Percentiles rank a stretch among this genome's conserved stretches.
These are phyloP conservation scores for Podaxis sp. DNA, from an alignment of 768 basidiomycete genomes.

Conservation along the genomic window DNA sequence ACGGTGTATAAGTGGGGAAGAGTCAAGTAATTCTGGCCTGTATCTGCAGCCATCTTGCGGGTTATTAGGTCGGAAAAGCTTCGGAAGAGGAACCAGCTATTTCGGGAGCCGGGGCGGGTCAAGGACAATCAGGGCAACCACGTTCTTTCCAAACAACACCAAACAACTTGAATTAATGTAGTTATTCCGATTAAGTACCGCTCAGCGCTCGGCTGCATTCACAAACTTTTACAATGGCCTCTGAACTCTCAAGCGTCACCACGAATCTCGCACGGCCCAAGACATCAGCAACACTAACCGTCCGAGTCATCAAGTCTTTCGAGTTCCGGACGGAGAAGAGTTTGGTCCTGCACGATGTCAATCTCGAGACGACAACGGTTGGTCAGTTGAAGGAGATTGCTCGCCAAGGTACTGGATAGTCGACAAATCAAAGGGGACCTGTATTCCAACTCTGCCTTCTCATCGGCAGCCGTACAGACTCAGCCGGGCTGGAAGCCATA, in stretches of 20 bases:
- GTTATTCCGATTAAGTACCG: not conserved
- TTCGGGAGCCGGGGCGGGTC: not conserved
- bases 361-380: constrained; percentile 80
- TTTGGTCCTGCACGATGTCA: constrained; percentile 78
- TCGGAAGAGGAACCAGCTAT: not conserved
- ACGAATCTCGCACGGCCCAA: constrained; percentile 68
- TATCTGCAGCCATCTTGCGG: not conserved
- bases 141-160: not conserved
- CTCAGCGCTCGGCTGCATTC: not conserved
- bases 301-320: constrained; percentile 95
- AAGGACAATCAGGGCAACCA: no score
- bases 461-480: constrained; percentile 60
- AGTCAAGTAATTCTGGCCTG: no score
- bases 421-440: constrained; percentile 14
- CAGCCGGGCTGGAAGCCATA: constrained; percentile 90
- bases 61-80: constrained; percentile 1
- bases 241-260: constrained; percentile 35
- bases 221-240: not conserved
- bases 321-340: constrained; percentile 87
- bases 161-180: not conserved
- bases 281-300: constrained; percentile 81
- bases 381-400: constrained; percentile 74
- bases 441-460: constrained; percentile 7
- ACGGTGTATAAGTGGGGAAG: no score
- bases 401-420: constrained; percentile 51